Base-by-base conservation (phyloP, 768 basidiomycete species). In the Phylloporus sp. region DNA sequence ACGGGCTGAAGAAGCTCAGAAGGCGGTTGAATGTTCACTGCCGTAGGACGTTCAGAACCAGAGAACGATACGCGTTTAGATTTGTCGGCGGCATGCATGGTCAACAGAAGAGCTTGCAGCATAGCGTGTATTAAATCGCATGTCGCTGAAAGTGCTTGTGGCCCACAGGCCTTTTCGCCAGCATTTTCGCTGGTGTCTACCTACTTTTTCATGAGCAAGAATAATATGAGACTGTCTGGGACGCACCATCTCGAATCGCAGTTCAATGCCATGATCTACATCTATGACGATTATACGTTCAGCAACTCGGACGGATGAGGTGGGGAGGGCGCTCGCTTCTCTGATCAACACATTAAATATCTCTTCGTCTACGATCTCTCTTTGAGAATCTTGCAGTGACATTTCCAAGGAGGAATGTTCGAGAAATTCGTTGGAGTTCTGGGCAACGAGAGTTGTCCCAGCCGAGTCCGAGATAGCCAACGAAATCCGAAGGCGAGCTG, bases 201-300 rank as follows among this genome's bases (percentile, higher is more conserved):
- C 78, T 79, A 22, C 46, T 41, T 51, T 18, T 5, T 20, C 13
- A 7, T 68, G 24, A 55, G 46, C 38, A 12, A 40, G 42, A 28
- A 47, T 13, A 6, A 41, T 7, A 3, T 15, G 23, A 31, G 36
- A 36, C 10, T 34, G 24, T 56, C 39, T 44, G 22, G 31, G 31
- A 71, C 79, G 58, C 60, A 90, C 87, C 64, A 92, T 72, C 66
- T 92, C 86, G 59, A 92, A 86, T 23, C 73, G 76, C 26, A 92
- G 70, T 53, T 88, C 84, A 18, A 78, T 74, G 20, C 75, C 82
- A 49, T 85, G 82, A 18, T 88, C 85, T n/a, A 82, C 84, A 52
- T 90, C 87, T 47, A 93, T 79, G 29, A 80, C 79, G 26, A 93
- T 84, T 35, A 87, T 72, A 31, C 86, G 78, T 62, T 93, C 91